Evolutionary conservation across 352 stramenopile species (phyloP), one percentile per base, ranked within the genome.

Genomic region (Globisporangium sylvaticum): DNA sequence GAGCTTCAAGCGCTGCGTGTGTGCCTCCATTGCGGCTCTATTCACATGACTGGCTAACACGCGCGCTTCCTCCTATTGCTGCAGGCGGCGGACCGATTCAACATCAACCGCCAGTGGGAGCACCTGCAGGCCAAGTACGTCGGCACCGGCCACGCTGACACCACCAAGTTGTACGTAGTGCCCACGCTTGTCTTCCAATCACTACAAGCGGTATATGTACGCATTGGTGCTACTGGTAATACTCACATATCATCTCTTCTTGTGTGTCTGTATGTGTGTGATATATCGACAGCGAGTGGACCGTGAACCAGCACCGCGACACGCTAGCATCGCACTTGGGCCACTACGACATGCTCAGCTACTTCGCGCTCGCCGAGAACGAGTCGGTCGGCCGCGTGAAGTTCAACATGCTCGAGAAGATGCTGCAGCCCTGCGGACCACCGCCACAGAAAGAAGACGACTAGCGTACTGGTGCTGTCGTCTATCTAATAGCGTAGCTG

Each of bases 241-340:
- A n/a, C n/a, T n/a, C n/a, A n/a, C n/a, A n/a, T n/a, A n/a, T n/a
- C n/a, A n/a, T n/a, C n/a, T n/a, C n/a, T n/a, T n/a, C n/a, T n/a
- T n/a, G n/a, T n/a, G 15, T 29, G 15, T 60, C 7, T 68, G 15
- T 61, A 18, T 62, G 20, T 71, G 32, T 22, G 9, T 58, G 31
- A 39, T 34, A n/a, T n/a, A n/a, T n/a, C n/a, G n/a, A n/a, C 71
- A 97, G 92, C 76, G 97, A 99, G 78, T 99, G 96, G 95, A 83
- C 97, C 0, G 96, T 97, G 22, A 99, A 99, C 80, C 96, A 99
- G 81, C 97, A 99, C 77, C 94, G 98, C 14, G 98, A 99, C 79
- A 99, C 96, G 8, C 82, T 99, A 42, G 96, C 97, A 6, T 98
- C 91, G 58, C 96, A 99, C 72, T 72, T 99, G 29, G 97, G 97